Percentiles rank a stretch among this genome's conserved stretches.
phyloP scores from a whole-genome alignment of 2,329 filamentous ascomycete genomes.

The Scedosporium minutisporum region DNA sequence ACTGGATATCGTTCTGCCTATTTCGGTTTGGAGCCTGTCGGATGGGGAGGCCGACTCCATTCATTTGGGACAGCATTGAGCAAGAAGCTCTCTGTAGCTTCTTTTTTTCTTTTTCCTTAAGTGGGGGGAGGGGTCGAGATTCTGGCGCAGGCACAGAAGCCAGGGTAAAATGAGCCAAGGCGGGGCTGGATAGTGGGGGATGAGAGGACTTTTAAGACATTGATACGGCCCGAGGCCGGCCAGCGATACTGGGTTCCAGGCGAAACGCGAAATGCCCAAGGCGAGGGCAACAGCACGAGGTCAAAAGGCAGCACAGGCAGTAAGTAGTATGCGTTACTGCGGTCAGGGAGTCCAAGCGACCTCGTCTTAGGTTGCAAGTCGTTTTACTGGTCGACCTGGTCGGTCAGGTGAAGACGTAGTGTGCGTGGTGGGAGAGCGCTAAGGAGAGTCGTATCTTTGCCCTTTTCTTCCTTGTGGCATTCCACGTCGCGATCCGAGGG shows the following conservation, averaged over 20 bases:
- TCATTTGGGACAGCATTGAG: slow-evolving; percentile 22
- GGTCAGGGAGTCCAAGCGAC: neutral
- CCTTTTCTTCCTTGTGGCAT: neutral
- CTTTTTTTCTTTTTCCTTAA: slow-evolving; percentile 1
- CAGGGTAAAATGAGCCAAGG: neutral
- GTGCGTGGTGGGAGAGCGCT: neutral
- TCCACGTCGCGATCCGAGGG: slow-evolving; percentile 1
- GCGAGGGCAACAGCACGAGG: neutral
- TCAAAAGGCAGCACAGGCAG: neutral
- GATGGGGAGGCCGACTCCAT: slow-evolving; percentile 22
- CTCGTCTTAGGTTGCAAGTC: neutral
- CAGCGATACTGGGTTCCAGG: neutral
- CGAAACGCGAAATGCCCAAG: neutral
- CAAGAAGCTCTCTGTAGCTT: neutral
- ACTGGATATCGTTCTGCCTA: slow-evolving; percentile 7
- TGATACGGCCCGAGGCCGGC: slow-evolving; percentile 5
- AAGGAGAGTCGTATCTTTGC: neutral
- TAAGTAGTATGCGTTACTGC: neutral
- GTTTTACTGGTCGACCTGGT: neutral
- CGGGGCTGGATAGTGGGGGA: slow-evolving; percentile 1
- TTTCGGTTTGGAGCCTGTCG: slow-evolving; percentile 17
- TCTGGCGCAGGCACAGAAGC: neutral
- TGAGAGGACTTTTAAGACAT: slow-evolving; percentile 4
- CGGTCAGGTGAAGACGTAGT: neutral
- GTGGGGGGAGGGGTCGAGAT: neutral